Evolutionary conservation across 2,329 filamentous ascomycete genomes (phyloP).

Genomic region (Aspergillus melleus): DNA sequence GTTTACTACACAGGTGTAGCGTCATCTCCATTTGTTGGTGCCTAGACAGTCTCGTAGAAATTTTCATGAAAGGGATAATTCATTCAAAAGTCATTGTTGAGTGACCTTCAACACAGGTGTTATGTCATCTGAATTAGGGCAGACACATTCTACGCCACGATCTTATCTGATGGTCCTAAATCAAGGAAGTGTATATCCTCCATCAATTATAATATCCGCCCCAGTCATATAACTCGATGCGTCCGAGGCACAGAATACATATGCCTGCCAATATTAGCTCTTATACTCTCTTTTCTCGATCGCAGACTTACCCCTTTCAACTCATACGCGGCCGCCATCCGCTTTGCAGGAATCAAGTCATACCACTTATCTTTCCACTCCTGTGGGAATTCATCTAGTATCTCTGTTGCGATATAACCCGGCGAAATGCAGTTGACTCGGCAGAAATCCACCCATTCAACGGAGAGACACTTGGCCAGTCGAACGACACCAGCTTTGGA

Average conservation of each 20-base stretch:
- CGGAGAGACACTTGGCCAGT: constrained; percentile 40
- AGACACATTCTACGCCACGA: not conserved
- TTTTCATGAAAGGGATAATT: too few relatives aligned
- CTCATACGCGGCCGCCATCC: constrained; percentile 40
- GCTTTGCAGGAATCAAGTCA: constrained; percentile 39
- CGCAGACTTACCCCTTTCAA: constrained; percentile 35
- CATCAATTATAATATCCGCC: constrained; percentile 49
- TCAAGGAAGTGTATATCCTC: constrained; percentile 44
- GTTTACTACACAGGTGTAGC: too few relatives aligned
- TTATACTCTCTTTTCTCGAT: not conserved
- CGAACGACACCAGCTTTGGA: constrained; percentile 39
- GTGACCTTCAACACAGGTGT: too few relatives aligned
- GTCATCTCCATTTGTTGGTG: too few relatives aligned
- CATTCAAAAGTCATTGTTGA: too few relatives aligned
- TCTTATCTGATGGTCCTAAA: not conserved
- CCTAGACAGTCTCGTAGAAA: too few relatives aligned
- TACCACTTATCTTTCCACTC: constrained; percentile 38
- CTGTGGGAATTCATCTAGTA: constrained; percentile 33
- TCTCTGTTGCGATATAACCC: constrained; percentile 44
- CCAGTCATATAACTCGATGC: constrained; percentile 53
- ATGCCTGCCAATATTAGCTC: constrained; percentile 7
- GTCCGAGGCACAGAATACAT: constrained; percentile 43
- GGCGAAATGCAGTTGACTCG: constrained; percentile 45
- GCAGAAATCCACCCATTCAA: constrained; percentile 42
- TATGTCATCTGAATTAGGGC: too few relatives aligned